Evolutionary conservation across 2,329 filamentous ascomycete genomes (phyloP).

Genomic region (Trichoderma brevicompactum): DNA sequence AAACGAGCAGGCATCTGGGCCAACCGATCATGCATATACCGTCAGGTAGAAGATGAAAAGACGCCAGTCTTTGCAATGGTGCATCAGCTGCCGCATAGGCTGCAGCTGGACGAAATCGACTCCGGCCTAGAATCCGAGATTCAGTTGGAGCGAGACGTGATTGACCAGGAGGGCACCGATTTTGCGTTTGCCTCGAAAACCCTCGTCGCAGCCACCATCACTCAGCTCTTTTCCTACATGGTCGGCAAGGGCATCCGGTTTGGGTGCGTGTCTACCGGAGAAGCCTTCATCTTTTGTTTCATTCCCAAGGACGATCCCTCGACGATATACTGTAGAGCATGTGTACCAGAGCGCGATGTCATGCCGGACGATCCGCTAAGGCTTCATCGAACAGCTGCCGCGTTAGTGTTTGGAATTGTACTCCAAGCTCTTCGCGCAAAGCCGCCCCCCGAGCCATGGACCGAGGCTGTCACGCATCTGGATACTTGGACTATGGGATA

Average conservation of each 20-base stretch:
- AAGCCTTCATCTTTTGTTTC: slow-evolving; percentile 43
- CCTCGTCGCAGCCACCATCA: slow-evolving; percentile 45
- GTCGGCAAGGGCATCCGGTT: slow-evolving; percentile 42
- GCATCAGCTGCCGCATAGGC: slow-evolving; percentile 47
- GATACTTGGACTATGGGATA: slow-evolving; percentile 44
- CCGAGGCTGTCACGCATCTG: slow-evolving; percentile 38
- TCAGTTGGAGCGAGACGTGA: slow-evolving; percentile 39
- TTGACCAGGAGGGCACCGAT: slow-evolving; percentile 41
- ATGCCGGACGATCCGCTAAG: slow-evolving; percentile 40
- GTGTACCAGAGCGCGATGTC: slow-evolving; percentile 43
- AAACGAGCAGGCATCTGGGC: slow-evolving; percentile 36
- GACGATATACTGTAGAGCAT: slow-evolving; percentile 42
- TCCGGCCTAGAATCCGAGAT: slow-evolving; percentile 43
- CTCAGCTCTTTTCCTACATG: slow-evolving; percentile 48
- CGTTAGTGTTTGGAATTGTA: slow-evolving; percentile 46
- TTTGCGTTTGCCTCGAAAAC: slow-evolving; percentile 38
- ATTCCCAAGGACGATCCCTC: slow-evolving; percentile 40
- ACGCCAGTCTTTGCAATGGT: slow-evolving; percentile 42
- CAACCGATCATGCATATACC: slow-evolving; percentile 41
- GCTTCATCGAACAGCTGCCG: slow-evolving; percentile 45
- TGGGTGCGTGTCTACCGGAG: slow-evolving; percentile 43
- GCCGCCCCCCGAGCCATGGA: slow-evolving; percentile 41
- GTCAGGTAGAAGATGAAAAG: slow-evolving; percentile 11
- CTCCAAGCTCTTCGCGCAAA: slow-evolving; percentile 40
- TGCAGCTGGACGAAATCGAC: slow-evolving; percentile 40